Conservation (phyloP, 2,329 filamentous ascomycete genomes). For the Cercospora nicotianae region DNA sequence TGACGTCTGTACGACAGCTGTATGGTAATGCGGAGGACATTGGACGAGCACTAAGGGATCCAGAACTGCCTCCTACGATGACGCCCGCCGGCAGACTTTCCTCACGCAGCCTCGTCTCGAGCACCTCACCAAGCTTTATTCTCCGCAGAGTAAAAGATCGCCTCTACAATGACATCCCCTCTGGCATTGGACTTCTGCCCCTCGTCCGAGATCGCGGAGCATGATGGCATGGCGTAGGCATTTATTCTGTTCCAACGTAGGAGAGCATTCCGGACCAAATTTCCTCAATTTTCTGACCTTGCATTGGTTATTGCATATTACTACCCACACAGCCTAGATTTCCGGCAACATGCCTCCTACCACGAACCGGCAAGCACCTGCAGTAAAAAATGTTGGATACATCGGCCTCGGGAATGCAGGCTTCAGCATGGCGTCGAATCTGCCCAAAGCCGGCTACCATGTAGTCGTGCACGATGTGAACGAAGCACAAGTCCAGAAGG, state of each 20-base stretch:
- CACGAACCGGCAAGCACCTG: slow-evolving; percentile 20
- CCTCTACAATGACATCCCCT: slow-evolving; percentile 3
- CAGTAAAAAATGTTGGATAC: slow-evolving; percentile 37
- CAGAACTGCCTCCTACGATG: background rate
- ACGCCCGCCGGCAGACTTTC: background rate
- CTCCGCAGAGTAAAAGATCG: slow-evolving; percentile 8
- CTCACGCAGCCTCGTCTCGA: slow-evolving; percentile 6
- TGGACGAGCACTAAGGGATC: background rate
- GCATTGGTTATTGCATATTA: background rate
- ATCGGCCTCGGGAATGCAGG: slow-evolving; percentile 41
- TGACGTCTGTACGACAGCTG: background rate
- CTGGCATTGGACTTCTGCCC: background rate
- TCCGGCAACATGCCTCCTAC: slow-evolving; percentile 19
- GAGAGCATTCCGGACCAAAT: background rate
- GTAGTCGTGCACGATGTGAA: slow-evolving; percentile 39
- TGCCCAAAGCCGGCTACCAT: slow-evolving; percentile 38
- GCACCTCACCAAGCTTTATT: background rate
- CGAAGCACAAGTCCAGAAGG: slow-evolving; percentile 27
- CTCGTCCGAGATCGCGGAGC: slow-evolving; percentile 9
- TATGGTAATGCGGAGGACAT: background rate
- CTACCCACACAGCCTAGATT: background rate
- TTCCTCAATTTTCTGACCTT: background rate
- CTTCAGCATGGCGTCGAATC: slow-evolving; percentile 38
- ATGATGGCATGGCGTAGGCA: slow-evolving; percentile 1
- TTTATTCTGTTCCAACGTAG: background rate